phyloP scores from a whole-genome alignment of 345 rosid genomes.

The Eucalyptus tenuipes region DNA sequence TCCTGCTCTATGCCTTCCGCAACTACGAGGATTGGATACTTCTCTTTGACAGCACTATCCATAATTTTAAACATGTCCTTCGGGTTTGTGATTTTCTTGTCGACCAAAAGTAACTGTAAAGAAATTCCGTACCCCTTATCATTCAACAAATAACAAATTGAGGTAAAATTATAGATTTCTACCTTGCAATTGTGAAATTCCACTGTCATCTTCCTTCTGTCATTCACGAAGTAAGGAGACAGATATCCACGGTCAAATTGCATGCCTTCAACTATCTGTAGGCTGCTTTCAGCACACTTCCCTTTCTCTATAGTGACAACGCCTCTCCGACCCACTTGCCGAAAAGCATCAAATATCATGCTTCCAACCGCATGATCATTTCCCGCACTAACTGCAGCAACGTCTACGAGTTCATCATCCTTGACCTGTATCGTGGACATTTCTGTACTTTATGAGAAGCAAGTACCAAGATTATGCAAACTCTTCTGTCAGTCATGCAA shows the following conservation, averaged over 20 bases:
- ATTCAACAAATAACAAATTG: not conserved
- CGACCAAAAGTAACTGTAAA: conserved; percentile 81
- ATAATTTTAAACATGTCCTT: conserved; percentile 75
- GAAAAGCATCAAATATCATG: conserved; percentile 62
- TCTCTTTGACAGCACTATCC: conserved; percentile 84
- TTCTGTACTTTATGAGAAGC: not conserved
- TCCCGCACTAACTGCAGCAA: conserved; percentile 88
- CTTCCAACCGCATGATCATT: conserved; percentile 66
- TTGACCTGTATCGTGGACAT: conserved; percentile 38
- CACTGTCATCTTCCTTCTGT: conserved; percentile 46
- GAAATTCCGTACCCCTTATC: not conserved
- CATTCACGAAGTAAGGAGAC: conserved; percentile 76
- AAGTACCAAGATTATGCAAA: not conserved
- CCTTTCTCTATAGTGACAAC: conserved; percentile 74
- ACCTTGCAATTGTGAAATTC: conserved; percentile 87
- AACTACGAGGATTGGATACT: conserved; percentile 63
- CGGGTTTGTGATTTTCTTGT: conserved; percentile 67
- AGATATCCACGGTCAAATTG: conserved; percentile 79
- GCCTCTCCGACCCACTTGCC: conserved; percentile 59
- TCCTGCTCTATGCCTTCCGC: conserved; percentile 71
- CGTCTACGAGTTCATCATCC: conserved; percentile 73
- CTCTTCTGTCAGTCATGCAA: not conserved
- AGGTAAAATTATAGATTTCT: not conserved
- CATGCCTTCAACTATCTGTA: conserved; percentile 82
- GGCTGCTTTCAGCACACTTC: conserved; percentile 34